A percentile compares a stretch with the other conserved stretches of the same genome.
phyloP scores from a whole-genome alignment of 441 rosid genomes.

The Pelargonium cotyledonis region DNA sequence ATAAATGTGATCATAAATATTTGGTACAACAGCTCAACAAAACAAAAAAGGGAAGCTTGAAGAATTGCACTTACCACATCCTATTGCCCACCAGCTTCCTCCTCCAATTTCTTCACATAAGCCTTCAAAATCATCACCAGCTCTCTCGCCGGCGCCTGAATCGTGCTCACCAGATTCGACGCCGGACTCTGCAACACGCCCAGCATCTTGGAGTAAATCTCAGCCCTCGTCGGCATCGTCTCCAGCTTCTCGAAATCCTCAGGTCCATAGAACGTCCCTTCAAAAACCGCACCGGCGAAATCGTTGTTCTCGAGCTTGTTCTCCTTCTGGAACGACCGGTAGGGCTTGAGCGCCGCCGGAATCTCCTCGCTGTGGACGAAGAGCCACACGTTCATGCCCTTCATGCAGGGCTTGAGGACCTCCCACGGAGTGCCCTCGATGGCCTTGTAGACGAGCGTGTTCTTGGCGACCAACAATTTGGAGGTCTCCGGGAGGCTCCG shows the following conservation, averaged over 20 bases:
- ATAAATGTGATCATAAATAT: too few relatives aligned
- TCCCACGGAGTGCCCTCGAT: conserved; percentile 87
- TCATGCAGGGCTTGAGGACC: conserved; percentile 83
- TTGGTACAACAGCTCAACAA: too few relatives aligned
- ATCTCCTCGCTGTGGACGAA: conserved; percentile 87
- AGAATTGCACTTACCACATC: neutral
- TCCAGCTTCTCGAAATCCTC: conserved; percentile 63
- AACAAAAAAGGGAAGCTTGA: neutral
- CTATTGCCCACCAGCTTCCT: conserved; percentile 36
- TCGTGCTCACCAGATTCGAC: conserved; percentile 57
- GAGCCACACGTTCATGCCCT: conserved; percentile 91
- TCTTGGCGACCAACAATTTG: conserved; percentile 72
- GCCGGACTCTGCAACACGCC: conserved; percentile 75
- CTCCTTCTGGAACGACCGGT: conserved; percentile 69
- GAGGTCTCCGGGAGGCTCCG: conserved; percentile 59
- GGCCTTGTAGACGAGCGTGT: conserved; percentile 76
- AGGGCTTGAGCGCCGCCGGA: conserved; percentile 77
- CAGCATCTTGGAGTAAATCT: conserved; percentile 70
- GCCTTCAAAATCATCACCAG: conserved; percentile 78
- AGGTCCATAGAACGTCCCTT: conserved; percentile 78
- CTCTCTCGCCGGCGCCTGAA: conserved; percentile 85
- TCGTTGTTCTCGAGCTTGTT: conserved; percentile 66
- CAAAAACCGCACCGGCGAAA: conserved; percentile 80
- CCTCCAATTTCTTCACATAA: conserved; percentile 80
- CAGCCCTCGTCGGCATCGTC: conserved; percentile 76